Conservation (phyloP, 805 yeast genomes). For the Saccharomycopsis malanga region DNA sequence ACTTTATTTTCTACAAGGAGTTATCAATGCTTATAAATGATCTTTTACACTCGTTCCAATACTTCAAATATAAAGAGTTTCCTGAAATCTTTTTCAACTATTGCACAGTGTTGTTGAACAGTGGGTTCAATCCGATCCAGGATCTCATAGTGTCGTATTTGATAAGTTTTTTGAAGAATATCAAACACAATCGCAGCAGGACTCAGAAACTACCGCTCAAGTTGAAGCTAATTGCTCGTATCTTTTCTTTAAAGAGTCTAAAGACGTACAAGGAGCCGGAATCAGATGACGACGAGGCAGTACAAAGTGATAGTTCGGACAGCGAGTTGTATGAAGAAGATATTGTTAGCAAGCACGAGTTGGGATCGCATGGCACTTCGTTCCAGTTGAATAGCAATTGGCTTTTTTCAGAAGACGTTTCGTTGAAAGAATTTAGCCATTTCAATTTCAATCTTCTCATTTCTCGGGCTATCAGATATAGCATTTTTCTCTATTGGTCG, state of each 20-base stretch:
- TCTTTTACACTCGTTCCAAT: constrained; percentile 4
- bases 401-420: constrained; percentile 8
- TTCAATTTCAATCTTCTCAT: constrained; percentile 18
- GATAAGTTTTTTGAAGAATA: constrained; percentile 7
- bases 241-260: constrained; percentile 18
- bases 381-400: constrained; percentile 13
- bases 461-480: constrained; percentile 19
- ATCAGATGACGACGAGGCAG: constrained; percentile 4
- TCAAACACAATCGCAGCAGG: background rate
- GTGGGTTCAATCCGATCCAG: constrained; percentile 19
- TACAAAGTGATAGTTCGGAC: background rate
- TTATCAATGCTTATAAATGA: constrained; percentile 7
- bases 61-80: constrained; percentile 13
- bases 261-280: constrained; percentile 8
- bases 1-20: constrained; percentile 13
- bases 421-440: constrained; percentile 12
- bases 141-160: constrained; percentile 18
- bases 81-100: constrained; percentile 16
- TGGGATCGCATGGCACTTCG: background rate
- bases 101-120: constrained; percentile 17
- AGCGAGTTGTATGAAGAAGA: constrained; percentile 5
- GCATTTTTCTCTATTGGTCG: constrained; percentile 20
- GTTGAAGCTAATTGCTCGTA: constrained; percentile 18
- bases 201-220: constrained; percentile 5
- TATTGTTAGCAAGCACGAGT: constrained; percentile 1